phyloP scores from a whole-genome alignment of 2,329 filamentous ascomycete genomes.

The Pyrenophora seminiperda region DNA sequence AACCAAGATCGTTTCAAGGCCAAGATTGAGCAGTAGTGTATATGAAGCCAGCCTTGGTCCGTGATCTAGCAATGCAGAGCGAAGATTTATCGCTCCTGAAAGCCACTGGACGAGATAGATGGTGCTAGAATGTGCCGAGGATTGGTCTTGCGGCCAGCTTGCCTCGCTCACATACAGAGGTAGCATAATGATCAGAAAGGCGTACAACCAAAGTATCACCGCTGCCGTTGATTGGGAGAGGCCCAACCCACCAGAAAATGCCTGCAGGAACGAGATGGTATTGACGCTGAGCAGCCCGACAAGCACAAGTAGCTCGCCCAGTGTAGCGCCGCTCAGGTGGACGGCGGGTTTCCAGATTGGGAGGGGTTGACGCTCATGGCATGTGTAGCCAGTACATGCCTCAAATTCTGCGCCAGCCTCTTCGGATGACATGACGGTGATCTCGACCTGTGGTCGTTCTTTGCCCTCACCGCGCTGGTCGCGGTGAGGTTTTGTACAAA shows the following conservation, averaged over 20 bases:
- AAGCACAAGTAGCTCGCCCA: constrained; percentile 1
- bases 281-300: neutral
- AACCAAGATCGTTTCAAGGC: neutral
- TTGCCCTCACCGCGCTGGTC: neutral
- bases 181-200: neutral
- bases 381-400: neutral
- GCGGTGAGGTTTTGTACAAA: neutral
- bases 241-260: neutral
- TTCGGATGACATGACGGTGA: neutral
- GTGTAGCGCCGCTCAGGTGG: neutral
- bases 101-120: neutral
- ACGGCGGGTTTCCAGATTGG: neutral
- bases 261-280: neutral
- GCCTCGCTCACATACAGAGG: neutral
- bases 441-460: neutral
- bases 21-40: neutral
- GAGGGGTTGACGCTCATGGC: neutral
- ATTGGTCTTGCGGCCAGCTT: neutral
- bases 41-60: neutral
- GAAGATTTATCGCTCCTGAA: neutral
- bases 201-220: neutral
- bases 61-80: neutral
- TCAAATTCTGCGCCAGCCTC: neutral
- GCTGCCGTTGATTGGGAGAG: neutral
- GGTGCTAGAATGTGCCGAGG: neutral